phyloP scores from a whole-genome alignment of 139 green algal genomes.

The Chlorella sorokiniana region DNA sequence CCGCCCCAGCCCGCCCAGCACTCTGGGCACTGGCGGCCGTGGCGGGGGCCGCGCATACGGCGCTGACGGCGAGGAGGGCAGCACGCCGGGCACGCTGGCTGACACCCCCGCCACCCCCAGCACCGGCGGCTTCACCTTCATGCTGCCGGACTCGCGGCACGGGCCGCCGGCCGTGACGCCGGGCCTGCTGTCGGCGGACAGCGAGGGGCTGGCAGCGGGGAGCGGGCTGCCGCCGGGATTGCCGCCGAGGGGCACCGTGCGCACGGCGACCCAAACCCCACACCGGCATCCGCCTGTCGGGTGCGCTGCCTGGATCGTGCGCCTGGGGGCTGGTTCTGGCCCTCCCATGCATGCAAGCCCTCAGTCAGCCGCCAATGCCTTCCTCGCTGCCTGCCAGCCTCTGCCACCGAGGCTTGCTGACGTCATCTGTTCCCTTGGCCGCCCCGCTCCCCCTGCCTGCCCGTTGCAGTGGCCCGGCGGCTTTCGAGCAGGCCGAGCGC shows the following conservation, averaged over 20 bases:
- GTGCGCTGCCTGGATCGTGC: not conserved
- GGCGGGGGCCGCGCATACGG: not conserved
- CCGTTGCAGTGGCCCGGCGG: conserved; percentile 22
- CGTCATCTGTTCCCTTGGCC: no score
- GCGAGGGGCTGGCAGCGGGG: not conserved
- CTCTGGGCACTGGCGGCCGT: not conserved
- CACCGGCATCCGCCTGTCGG: conserved; percentile 31
- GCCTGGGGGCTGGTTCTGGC: no score
- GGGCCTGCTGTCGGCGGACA: not conserved
- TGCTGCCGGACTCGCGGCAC: not conserved
- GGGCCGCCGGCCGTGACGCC: not conserved
- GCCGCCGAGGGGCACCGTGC: not conserved
- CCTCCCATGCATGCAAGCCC: no score
- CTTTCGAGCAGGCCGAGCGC: conserved; percentile 41
- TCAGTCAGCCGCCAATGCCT: not conserved
- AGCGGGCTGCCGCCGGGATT: not conserved
- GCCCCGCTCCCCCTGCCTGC: not conserved
- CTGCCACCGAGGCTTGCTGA: no score
- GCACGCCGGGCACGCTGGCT: not conserved
- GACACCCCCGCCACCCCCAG: conserved; percentile 18
- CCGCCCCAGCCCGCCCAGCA: not conserved
- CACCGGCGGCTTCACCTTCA: conserved; percentile 31
- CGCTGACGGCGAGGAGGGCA: not conserved
- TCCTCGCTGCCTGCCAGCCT: not conserved
- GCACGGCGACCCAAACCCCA: not conserved